Conservation (phyloP, 1,284 basidiomycete species). For the Sphaerobolus stellatus region DNA sequence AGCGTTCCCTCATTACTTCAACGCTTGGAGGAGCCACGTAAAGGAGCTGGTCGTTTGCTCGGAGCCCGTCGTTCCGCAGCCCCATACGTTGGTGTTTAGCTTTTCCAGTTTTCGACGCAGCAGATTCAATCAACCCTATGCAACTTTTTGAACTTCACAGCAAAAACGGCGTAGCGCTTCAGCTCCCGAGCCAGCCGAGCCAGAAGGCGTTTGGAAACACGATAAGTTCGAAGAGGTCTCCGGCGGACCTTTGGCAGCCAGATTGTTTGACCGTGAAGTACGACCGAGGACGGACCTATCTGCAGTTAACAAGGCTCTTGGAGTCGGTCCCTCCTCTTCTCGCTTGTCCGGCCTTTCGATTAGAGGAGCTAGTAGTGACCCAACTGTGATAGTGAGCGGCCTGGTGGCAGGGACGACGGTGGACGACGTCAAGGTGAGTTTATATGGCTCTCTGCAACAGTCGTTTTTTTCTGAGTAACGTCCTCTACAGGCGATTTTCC, state of each 20-base stretch:
- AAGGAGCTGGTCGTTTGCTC: not conserved
- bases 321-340: slow-evolving; percentile 61
- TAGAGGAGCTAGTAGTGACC: slow-evolving; percentile 69
- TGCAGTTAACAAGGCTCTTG: slow-evolving; percentile 42
- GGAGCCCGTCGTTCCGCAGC: slow-evolving; percentile 3
- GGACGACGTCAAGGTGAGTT: slow-evolving; percentile 77
- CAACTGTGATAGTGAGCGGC: slow-evolving; percentile 75
- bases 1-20: slow-evolving; percentile 11
- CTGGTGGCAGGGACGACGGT: slow-evolving; percentile 76
- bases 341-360: slow-evolving; percentile 63
- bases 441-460: slow-evolving; percentile 21
- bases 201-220: slow-evolving; percentile 68
- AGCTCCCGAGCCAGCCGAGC: slow-evolving; percentile 60
- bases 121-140: slow-evolving; percentile 10
- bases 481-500: slow-evolving; percentile 69
- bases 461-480: not conserved
- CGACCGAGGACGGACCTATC: slow-evolving; percentile 33
- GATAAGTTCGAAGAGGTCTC: slow-evolving; percentile 61
- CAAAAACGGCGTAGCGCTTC: slow-evolving; percentile 10
- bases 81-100: slow-evolving; percentile 15
- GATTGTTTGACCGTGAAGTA: slow-evolving; percentile 45
- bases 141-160: slow-evolving; percentile 21
- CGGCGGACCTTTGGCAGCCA: slow-evolving; percentile 57
- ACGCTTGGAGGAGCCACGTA: slow-evolving; percentile 9
- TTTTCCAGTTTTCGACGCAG: slow-evolving; percentile 8